phyloP scores from a whole-genome alignment of 2,329 filamentous ascomycete genomes.

The Phaeophleospora eucalypticola region DNA sequence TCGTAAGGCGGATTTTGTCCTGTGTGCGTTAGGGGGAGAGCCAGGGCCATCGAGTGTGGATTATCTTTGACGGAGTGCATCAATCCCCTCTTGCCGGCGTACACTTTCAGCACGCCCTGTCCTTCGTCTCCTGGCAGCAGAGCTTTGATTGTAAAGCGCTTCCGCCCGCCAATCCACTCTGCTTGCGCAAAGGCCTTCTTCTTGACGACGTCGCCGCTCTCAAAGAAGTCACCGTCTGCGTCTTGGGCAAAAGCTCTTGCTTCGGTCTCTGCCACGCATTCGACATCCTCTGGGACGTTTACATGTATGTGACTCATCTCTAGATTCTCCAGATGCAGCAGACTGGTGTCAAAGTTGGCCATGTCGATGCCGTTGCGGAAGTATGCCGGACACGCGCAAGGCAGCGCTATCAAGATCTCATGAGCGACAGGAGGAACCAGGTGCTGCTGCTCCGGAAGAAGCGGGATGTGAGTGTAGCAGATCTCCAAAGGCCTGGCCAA shows the following conservation, averaged over 20 bases:
- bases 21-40: constrained; percentile 82
- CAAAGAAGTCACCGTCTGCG: constrained; percentile 84
- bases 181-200: constrained; percentile 87
- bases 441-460: constrained; percentile 84
- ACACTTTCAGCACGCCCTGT: constrained; percentile 80
- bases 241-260: constrained; percentile 76
- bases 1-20: constrained; percentile 93
- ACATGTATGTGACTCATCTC: constrained; percentile 91
- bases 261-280: constrained; percentile 89
- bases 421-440: constrained; percentile 83
- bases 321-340: constrained; percentile 80
- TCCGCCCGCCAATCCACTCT: constrained; percentile 82
- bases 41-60: constrained; percentile 82
- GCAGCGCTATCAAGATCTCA: constrained; percentile 80
- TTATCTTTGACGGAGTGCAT: constrained; percentile 99
- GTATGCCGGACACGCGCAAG: constrained; percentile 78
- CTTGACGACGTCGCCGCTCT: constrained; percentile 79
- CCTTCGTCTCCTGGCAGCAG: constrained; percentile 88
- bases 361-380: constrained; percentile 80
- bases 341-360: constrained; percentile 84
- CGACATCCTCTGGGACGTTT: constrained; percentile 81
- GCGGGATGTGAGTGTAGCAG: constrained; percentile 92
- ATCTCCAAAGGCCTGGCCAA: constrained; percentile 81
- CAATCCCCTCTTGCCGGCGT: constrained; percentile 86
- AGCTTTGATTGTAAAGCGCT: constrained; percentile 91